Base-by-base conservation (phyloP, 768 basidiomycete genomes). In the Suillus lakei region DNA sequence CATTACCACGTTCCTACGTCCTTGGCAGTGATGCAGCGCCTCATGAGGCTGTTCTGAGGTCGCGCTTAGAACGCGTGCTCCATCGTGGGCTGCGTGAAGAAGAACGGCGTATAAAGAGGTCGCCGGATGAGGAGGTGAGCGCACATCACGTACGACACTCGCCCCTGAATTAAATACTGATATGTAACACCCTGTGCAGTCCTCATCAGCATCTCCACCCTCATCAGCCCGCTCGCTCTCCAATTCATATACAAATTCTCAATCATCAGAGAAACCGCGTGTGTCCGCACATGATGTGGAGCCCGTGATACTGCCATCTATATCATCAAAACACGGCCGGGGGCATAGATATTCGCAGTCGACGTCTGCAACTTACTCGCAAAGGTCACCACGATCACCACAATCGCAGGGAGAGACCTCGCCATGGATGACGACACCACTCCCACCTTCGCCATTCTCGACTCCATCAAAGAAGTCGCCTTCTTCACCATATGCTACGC, bases 21-120 rank as follows among this genome's bases (percentile, higher is more conserved):
- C 39, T 59, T 12, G 39, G 58, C 3, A 28, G 39, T 41, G 76
- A 76, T 28, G 65, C 82, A 61, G 69, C 82, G 18, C 86, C 85
- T 0, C 87, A 85, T 61, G 85, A 84, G 69, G 84, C 84, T 51
- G 87, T 85, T 28, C 78, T 88, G 30, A 80, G 84, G 9, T 82
- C 79, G 56, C 79, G 85, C 13, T 75, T 88, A 21, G 88, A 88
- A 75, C 74, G 82, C 2, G 86, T 86, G 54, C 71, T 88, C n/a
- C 73, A 76, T 64, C 71, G 68, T 16, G 73, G 74, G 66, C 72
- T 71, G 69, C 51, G 59, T 34, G 59, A 60, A 38, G 60, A 60
- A 26, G 30, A 55, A 18, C 56, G 71, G 63, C 39, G 61, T 61
- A 67, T 41, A 62, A 63, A 59, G 36, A 48, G 64, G 61, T 61